Evolutionary conservation across 192 early-diverging fungal species (phyloP).

Genomic region (Backusella psychrophila): DNA sequence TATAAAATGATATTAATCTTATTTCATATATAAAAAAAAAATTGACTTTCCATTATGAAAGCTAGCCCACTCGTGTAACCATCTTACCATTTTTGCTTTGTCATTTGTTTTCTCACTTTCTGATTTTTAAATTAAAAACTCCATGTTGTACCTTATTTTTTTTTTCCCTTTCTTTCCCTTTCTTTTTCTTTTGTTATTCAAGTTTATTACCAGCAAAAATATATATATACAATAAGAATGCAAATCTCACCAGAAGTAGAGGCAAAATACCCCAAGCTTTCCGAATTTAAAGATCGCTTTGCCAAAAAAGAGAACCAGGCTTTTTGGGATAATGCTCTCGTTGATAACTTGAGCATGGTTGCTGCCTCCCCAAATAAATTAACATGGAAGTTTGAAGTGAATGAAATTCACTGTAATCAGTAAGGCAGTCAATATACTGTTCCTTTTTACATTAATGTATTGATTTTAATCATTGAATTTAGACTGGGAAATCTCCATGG

Average conservation of each 20-base stretch:
- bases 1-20: not conserved
- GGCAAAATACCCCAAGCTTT: conserved; percentile 17
- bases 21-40: not conserved
- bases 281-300: not conserved
- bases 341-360: not conserved
- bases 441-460: not conserved
- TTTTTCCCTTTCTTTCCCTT: not conserved
- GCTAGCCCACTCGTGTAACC: not conserved
- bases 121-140: not conserved
- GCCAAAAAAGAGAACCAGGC: not conserved
- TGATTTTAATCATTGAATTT: not conserved
- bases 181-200: not conserved
- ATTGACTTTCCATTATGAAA: not conserved
- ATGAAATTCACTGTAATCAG: conserved; percentile 25
- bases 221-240: not conserved
- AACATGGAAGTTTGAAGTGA: conserved; percentile 25
- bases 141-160: not conserved
- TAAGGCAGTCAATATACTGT: not conserved
- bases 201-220: not conserved
- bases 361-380: conserved; percentile 17
- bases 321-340: not conserved
- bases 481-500: conserved; percentile 30
- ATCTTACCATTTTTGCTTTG: not conserved
- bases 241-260: conserved; percentile 4
- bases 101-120: conserved; percentile 2